phyloP scores from a whole-genome alignment of 257 asterid genomes.

The Cynanchum wilfordii region DNA sequence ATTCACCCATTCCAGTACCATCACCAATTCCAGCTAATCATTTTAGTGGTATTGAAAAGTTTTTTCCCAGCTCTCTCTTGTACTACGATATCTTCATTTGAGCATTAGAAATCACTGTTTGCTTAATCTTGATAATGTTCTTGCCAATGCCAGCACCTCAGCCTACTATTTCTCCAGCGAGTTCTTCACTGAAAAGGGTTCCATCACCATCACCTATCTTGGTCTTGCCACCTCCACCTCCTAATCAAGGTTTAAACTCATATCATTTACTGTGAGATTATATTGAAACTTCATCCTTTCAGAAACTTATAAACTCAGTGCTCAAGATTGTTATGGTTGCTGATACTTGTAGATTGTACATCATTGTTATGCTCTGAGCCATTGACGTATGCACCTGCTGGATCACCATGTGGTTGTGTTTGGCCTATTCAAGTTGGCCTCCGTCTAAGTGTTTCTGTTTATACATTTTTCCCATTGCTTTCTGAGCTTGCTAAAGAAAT shows the following conservation, averaged over 20 bases:
- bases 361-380: conserved; percentile 62
- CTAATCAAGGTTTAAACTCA: conserved; percentile 45
- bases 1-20: conserved; percentile 33
- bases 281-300: background rate
- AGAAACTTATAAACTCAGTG: conserved; percentile 8
- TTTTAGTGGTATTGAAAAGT: conserved; percentile 28
- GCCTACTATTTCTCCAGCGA: conserved; percentile 50
- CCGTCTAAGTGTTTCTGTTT: conserved; percentile 45
- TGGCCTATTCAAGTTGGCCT: conserved; percentile 67
- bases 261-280: background rate
- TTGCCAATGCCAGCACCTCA: conserved; percentile 39
- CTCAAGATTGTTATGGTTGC: no score
- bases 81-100: conserved; percentile 1
- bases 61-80: background rate
- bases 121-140: conserved; percentile 14
- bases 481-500: conserved; percentile 62
- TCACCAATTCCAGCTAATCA: conserved; percentile 41
- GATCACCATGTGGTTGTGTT: conserved; percentile 80
- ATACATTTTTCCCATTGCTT: conserved; percentile 63
- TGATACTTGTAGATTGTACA: conserved; percentile 43
- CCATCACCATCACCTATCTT: conserved; percentile 52
- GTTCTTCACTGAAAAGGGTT: conserved; percentile 31
- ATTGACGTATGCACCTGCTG: conserved; percentile 61
- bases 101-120: background rate
- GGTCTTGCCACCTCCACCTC: conserved; percentile 82